A percentile compares a stretch with the other conserved stretches of the same genome.
phyloP scores from a whole-genome alignment of 2,329 filamentous ascomycete species.

The Karstenula rhodostoma region DNA sequence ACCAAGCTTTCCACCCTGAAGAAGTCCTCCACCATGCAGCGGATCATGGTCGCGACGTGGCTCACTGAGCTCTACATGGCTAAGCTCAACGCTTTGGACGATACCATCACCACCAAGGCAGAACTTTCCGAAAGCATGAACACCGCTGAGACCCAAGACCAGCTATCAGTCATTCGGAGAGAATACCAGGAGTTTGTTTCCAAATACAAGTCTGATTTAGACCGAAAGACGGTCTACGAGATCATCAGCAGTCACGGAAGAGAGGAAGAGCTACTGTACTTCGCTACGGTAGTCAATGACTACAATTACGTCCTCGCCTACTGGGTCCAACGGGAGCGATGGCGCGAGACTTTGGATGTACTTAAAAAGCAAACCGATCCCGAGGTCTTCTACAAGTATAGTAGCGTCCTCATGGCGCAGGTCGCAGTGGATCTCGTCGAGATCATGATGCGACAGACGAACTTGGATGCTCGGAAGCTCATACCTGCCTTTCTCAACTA shows the following conservation, averaged over 20 bases:
- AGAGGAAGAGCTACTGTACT: slow-evolving; percentile 91
- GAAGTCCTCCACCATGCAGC: slow-evolving; percentile 87
- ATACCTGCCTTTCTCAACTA: slow-evolving; percentile 96
- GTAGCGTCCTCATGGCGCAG: slow-evolving; percentile 94
- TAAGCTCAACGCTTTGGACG: slow-evolving; percentile 92
- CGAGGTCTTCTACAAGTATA: slow-evolving; percentile 95
- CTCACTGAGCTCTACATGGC: slow-evolving; percentile 96
- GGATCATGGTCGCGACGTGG: slow-evolving; percentile 95
- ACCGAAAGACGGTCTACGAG: slow-evolving; percentile 92
- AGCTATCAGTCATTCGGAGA: slow-evolving; percentile 73
- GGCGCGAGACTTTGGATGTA: slow-evolving; percentile 85
- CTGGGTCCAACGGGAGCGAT: slow-evolving; percentile 95
- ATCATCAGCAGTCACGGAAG: slow-evolving; percentile 94
- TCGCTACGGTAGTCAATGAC: slow-evolving; percentile 87
- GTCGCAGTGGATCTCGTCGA: slow-evolving; percentile 88
- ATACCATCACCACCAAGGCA: slow-evolving; percentile 88
- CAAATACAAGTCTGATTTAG: slow-evolving; percentile 85
- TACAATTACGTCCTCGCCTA: slow-evolving; percentile 95
- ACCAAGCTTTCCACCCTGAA: slow-evolving; percentile 84
- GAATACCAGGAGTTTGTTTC: slow-evolving; percentile 90
- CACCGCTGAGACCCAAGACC: slow-evolving; percentile 73
- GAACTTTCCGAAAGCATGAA: slow-evolving; percentile 78
- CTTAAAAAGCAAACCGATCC: slow-evolving; percentile 92
- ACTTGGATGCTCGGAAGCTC: slow-evolving; percentile 83
- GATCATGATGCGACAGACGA: slow-evolving; percentile 89